Evolutionary conservation across 306 rosid species (phyloP), one percentile per base, ranked within the genome.

Genomic region (Erythrophleum fordii): DNA sequence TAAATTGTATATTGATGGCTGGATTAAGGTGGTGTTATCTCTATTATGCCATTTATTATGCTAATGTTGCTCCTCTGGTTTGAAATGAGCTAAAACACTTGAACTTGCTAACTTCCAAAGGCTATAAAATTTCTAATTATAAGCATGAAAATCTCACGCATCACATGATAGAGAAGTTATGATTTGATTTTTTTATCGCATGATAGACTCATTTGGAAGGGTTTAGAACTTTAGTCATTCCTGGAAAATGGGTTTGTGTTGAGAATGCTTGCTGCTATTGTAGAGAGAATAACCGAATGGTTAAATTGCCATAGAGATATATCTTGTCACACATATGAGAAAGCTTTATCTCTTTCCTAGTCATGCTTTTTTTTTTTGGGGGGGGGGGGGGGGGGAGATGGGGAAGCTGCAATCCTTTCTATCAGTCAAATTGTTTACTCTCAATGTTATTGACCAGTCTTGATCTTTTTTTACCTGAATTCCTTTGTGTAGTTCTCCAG

Each of bases 1-100:
- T 44, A 44, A 18, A 69, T 56, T 69, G n/a, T 25, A 55, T 78
- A 60, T 65, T 55, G 48, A 46, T 65, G 18, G 23, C 23, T 77
- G 23, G 12, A 62, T 51, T 67, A 22, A 52, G 8, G 18, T 35
- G 45, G 45, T n/a, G 71, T 45, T 76, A 17, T 76, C n/a, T 58
- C 35, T 12, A 13, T 29, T 4, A n/a, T 65, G 17, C n/a, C 26
- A 37, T 37, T 3, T 65, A 18, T 34, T 17, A 6, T 53, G 26
- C 25, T 8, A n/a, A 53, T 35, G 18, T 64, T 37, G 9, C 46
- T 35, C 26, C 25, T 53, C 3, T 20, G 26, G 23, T 1, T 35
- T 65, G 28, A 1, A 22, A 22, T 72, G 60, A 66, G 35, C n/a
- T 37, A 39, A n/a, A 52, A 35, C 23, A 25, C 39, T 75, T 52